Evolutionary conservation across 202 grass and related monocot species (phyloP).

Genomic region (Hordeum pubiflorum): DNA sequence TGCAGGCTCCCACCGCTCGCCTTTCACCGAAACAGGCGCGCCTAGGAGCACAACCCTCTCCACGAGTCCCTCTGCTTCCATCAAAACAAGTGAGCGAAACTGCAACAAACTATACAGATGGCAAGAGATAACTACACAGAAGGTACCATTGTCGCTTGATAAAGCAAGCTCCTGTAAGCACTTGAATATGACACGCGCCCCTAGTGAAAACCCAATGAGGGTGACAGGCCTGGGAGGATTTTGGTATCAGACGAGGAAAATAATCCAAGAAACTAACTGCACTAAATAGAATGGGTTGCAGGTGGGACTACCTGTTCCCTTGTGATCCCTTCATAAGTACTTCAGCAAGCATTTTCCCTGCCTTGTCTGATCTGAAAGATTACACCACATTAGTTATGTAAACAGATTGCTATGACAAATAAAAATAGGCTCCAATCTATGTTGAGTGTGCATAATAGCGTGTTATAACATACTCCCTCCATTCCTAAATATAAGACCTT

Average conservation of each 20-base stretch:
- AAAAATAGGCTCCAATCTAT: neutral
- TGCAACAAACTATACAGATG: neutral
- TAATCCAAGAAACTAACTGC: neutral
- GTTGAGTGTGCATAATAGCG: neutral
- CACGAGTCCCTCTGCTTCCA: slow-evolving; percentile 66
- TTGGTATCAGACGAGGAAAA: neutral
- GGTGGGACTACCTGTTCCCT: slow-evolving; percentile 72
- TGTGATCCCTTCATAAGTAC: slow-evolving; percentile 80
- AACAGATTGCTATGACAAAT: neutral
- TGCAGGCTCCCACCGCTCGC: slow-evolving; percentile 68
- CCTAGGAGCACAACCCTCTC: slow-evolving; percentile 92
- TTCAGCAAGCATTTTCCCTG: slow-evolving; percentile 94
- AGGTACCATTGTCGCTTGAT: slow-evolving; percentile 67
- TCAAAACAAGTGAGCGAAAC: slow-evolving; percentile 10
- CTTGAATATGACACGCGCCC: slow-evolving; percentile 88
- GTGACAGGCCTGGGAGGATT: slow-evolving; percentile 66
- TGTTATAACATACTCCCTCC: neutral
- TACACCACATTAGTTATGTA: neutral
- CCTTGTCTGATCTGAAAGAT: slow-evolving; percentile 78
- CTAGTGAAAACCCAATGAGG: slow-evolving; percentile 87
- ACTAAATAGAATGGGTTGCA: neutral
- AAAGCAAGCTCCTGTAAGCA: slow-evolving; percentile 79
- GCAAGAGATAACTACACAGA: neutral
- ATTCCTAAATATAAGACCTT: too few species aligned
- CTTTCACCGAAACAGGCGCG: slow-evolving; percentile 77